phyloP scores from a whole-genome alignment of 2,329 filamentous ascomycete species.

The Microdochium trichocladiopsis region DNA sequence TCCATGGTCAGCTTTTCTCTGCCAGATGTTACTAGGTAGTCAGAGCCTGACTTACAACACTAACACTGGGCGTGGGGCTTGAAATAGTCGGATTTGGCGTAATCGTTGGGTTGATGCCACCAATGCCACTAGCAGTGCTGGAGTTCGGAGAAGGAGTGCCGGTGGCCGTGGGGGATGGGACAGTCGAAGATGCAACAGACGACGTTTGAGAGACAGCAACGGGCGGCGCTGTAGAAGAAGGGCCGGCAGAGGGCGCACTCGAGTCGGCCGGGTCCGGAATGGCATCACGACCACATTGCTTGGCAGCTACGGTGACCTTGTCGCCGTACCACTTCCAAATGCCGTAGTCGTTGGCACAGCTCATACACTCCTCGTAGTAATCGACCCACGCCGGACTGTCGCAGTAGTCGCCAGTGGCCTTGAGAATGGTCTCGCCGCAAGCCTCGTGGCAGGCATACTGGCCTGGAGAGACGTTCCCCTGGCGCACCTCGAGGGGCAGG shows the following conservation, averaged over 20 bases:
- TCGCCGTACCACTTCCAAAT: conserved; percentile 36
- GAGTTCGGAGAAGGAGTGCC: too few species aligned
- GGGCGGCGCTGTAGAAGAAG: too few species aligned
- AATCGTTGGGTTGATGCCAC: too few species aligned
- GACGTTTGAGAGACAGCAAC: too few species aligned
- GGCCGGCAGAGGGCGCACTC: background rate
- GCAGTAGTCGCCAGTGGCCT: conserved; percentile 19
- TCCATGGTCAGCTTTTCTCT: background rate
- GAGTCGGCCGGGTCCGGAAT: background rate
- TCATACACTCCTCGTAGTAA: conserved; percentile 15
- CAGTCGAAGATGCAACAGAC: too few species aligned
- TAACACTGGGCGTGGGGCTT: too few species aligned
- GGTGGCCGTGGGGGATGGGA: too few species aligned
- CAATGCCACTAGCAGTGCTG: too few species aligned
- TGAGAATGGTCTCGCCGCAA: conserved; percentile 19
- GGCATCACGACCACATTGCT: conserved; percentile 19
- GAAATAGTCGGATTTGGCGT: too few species aligned
- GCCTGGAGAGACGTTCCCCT: background rate
- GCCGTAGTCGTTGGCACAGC: conserved; percentile 32
- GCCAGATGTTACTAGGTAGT: too few species aligned
- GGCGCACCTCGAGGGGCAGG: background rate
- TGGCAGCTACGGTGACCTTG: conserved; percentile 26
- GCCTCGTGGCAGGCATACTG: background rate
- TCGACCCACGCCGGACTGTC: conserved; percentile 2
- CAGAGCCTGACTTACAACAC: too few species aligned